A percentile compares a stretch with the other conserved stretches of the same genome.
Evolutionary conservation across 2,329 filamentous ascomycete species (phyloP).

Genomic region (Curvularia spicifera): DNA sequence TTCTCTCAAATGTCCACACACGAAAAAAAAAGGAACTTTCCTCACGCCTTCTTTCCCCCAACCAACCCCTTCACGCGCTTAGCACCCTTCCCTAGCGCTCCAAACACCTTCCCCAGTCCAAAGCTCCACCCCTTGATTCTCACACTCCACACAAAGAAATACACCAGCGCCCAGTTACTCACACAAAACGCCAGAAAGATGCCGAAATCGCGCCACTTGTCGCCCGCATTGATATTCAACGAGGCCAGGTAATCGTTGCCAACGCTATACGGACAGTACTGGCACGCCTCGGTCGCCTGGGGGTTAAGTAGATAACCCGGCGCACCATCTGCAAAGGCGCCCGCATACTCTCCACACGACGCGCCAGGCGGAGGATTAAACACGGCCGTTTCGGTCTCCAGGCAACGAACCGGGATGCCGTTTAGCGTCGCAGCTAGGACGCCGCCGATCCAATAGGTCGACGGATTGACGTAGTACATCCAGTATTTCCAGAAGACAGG

Average conservation of each 20-base stretch:
- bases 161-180: slow-evolving; percentile 74
- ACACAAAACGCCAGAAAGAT: slow-evolving; percentile 75
- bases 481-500: slow-evolving; percentile 76
- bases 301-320: slow-evolving; percentile 70
- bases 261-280: slow-evolving; percentile 72
- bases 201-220: slow-evolving; percentile 77
- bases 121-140: slow-evolving; percentile 74
- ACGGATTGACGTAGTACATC: slow-evolving; percentile 72
- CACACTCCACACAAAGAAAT: slow-evolving; percentile 79
- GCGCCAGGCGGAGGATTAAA: slow-evolving; percentile 70
- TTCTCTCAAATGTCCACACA: background rate
- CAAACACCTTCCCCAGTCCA: slow-evolving; percentile 67
- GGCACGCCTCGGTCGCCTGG: slow-evolving; percentile 64
- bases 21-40: too few species aligned
- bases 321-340: slow-evolving; percentile 61
- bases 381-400: slow-evolving; percentile 63
- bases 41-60: slow-evolving; percentile 14
- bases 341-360: slow-evolving; percentile 71
- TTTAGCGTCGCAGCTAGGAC: slow-evolving; percentile 69
- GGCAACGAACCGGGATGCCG: slow-evolving; percentile 54
- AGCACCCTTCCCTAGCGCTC: slow-evolving; percentile 48
- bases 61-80: slow-evolving; percentile 21
- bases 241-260: slow-evolving; percentile 71
- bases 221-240: slow-evolving; percentile 59
- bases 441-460: slow-evolving; percentile 75